Percentiles rank a stretch among this genome's conserved stretches.
phyloP scores from a whole-genome alignment of 208 protist genomes.

The Phytomonas francai region DNA sequence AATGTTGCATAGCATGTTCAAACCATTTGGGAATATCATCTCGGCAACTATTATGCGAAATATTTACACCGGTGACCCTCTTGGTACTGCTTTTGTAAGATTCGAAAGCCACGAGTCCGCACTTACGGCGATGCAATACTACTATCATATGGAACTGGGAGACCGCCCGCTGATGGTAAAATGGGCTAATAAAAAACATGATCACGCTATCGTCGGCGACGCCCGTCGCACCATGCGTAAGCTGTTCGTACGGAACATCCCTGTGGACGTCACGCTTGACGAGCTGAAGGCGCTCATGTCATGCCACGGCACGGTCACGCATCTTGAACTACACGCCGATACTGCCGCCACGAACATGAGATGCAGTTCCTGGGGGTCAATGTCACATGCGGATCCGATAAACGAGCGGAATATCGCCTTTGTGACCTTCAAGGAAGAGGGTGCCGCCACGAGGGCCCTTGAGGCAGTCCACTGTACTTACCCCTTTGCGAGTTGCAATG shows the following conservation, averaged over 20 bases:
- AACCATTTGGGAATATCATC: constrained; percentile 22
- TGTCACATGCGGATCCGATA: background rate
- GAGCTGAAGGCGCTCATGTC: constrained; percentile 28
- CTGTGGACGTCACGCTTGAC: constrained; percentile 24
- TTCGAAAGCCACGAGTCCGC: constrained; percentile 27
- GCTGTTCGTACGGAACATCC: constrained; percentile 77
- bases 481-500: constrained; percentile 24
- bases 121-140: constrained; percentile 18
- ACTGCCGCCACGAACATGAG: constrained; percentile 15
- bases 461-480: constrained; percentile 34
- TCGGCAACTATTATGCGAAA: constrained; percentile 42
- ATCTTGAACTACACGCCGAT: constrained; percentile 52
- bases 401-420: constrained; percentile 41
- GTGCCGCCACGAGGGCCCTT: constrained; percentile 34
- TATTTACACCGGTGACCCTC: constrained; percentile 34
- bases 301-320: constrained; percentile 32
- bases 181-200: constrained; percentile 66
- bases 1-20: constrained; percentile 25
- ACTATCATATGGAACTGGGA: constrained; percentile 8
- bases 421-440: constrained; percentile 34
- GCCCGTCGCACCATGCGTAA: constrained; percentile 44
- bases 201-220: constrained; percentile 47
- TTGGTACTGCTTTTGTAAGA: constrained; percentile 42
- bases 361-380: background rate
- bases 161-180: constrained; percentile 29